Conservation (phyloP, 352 stramenopile species). For the Pythium dissotocum region DNA sequence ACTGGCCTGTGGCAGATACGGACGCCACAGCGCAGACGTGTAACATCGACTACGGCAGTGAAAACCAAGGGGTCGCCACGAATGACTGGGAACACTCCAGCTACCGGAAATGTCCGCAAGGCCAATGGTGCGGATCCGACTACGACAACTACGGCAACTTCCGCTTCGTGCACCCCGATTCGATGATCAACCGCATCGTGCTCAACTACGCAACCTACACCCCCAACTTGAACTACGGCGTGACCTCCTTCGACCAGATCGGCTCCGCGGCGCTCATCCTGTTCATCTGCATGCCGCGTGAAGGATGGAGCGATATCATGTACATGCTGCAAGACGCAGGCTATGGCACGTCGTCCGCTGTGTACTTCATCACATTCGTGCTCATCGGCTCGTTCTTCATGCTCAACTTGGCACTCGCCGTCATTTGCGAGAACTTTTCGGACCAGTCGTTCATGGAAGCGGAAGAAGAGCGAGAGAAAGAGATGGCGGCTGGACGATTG, state of each 20-base stretch:
- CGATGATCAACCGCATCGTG: conserved; percentile 34
- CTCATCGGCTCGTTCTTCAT: conserved; percentile 91
- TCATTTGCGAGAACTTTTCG: conserved; percentile 87
- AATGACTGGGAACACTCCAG: neutral
- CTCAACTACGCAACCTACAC: conserved; percentile 54
- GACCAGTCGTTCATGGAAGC: conserved; percentile 59
- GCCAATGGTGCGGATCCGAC: conserved; percentile 58
- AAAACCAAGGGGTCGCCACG: neutral
- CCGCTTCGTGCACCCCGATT: conserved; percentile 57
- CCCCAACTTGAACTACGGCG: conserved; percentile 82
- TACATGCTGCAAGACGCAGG: conserved; percentile 49
- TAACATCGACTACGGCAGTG: conserved; percentile 35
- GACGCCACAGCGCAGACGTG: conserved; percentile 46
- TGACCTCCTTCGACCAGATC: conserved; percentile 90
- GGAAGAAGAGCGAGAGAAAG: conserved; percentile 44
- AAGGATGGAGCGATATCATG: conserved; percentile 80
- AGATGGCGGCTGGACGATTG: neutral
- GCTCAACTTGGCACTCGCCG: conserved; percentile 89
- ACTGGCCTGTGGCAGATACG: conserved; percentile 89
- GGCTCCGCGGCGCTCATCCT: conserved; percentile 70
- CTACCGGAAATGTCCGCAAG: conserved; percentile 36
- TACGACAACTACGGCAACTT: conserved; percentile 66
- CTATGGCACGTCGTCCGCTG: conserved; percentile 41
- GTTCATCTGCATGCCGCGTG: conserved; percentile 89
- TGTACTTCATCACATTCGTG: conserved; percentile 90